These are phyloP conservation scores for Stentor roeselii DNA, from an alignment of 73 alveolate genomes.

Conservation along the genomic window DNA sequence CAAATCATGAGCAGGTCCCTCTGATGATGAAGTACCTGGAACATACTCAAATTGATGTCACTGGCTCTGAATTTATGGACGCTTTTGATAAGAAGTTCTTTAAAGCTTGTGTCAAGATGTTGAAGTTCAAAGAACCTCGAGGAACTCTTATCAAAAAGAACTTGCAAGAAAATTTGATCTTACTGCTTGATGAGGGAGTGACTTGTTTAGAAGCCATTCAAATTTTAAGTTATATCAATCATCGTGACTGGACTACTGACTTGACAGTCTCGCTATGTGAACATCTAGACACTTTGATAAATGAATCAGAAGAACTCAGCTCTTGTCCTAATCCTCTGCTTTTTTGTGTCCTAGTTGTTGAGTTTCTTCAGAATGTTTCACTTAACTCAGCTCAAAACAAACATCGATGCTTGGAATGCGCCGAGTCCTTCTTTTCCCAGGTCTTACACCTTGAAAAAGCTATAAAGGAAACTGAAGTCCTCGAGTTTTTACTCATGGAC, in stretches of 20 bases:
- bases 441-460: not conserved
- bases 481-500: not conserved
- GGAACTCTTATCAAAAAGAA: not conserved
- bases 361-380: not conserved
- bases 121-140: slow-evolving; percentile 6
- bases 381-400: not conserved
- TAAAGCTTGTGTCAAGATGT: slow-evolving; percentile 3
- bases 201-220: slow-evolving; percentile 6
- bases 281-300: not conserved
- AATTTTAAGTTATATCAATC: not conserved
- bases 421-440: not conserved
- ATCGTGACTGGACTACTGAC: not conserved
- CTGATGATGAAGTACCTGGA: not conserved
- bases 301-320: not conserved
- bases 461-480: not conserved
- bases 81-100: not conserved
- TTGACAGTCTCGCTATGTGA: not conserved
- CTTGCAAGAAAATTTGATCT: slow-evolving; percentile 1
- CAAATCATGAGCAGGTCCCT: not conserved
- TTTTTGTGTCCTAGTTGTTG: slow-evolving; percentile 26
- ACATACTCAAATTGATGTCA: not conserved
- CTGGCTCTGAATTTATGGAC: not conserved
- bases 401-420: slow-evolving; percentile 5
- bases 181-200: not conserved
- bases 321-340: slow-evolving; percentile 2